Base-by-base conservation (phyloP, 176 grass and related monocot species). In the Alloteropsis semialata region DNA sequence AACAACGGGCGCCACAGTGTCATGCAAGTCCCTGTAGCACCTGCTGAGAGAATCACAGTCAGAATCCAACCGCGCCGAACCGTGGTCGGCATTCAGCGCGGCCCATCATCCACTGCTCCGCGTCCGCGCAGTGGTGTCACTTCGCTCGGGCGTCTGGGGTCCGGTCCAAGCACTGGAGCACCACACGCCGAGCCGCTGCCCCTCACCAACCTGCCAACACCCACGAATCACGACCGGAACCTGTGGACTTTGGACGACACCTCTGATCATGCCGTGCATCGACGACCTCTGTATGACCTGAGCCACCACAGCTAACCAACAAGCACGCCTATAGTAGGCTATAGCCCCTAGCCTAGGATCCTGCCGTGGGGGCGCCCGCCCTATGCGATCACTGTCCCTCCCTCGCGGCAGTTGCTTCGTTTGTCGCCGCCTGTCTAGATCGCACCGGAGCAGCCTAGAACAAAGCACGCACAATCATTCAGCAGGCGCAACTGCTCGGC, bases 341-440 rank as follows among this genome's bases (percentile, higher is more conserved):
- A n/a, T n/a, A n/a, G n/a, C n/a, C n/a, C 33, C 44, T 53, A 69
- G 75, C 39, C 65, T 78, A 60, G 43, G 83, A 70, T 49, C 65
- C 22, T 78, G 53, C 76, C 64, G 6, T 17, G 41, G 5, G 10
- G 15, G 2, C n/a, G 55, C 22, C 22, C 42, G 24, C 56, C 49
- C 48, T 81, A 19, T 30, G 78, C 34, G 21, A 30, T n/a, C 19
- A n/a, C 56, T 32, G 42, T 62, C 41, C 81, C 67, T 45, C 19
- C 56, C 67, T 33, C n/a, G 2, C 38, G 42, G 69, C 57, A 21
- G 44, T 9, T 39, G 5, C 58, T 57, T 46, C 15, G 39, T 28
- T 75, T 48, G 57, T 63, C 69, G 27, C 25, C 8, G 46, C 6
- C 16, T 5, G 63, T 48, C 38, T 30, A 29, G 10, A 11, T 29